Evolutionary conservation across 768 basidiomycete genomes (phyloP).

Genomic region (Suillus tomentosus): DNA sequence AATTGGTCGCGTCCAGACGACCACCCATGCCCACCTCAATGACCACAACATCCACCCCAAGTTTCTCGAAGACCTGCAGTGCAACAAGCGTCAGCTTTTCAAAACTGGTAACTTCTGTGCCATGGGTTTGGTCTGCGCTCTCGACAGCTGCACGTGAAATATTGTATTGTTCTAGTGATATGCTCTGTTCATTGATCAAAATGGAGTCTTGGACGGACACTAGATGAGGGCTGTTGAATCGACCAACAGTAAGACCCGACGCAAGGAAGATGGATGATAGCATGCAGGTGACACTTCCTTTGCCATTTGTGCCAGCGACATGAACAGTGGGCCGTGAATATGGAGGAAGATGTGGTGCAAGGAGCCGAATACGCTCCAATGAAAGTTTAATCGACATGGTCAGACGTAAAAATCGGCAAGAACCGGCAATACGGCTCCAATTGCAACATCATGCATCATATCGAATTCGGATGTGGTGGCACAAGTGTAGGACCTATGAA

Average conservation of each 20-base stretch:
- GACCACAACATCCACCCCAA: constrained; percentile 76
- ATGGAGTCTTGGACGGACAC: constrained; percentile 78
- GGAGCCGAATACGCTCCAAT: constrained; percentile 55
- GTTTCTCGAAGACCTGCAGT: constrained; percentile 69
- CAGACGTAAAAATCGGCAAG: neutral
- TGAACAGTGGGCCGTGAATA: constrained; percentile 85
- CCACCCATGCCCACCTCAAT: constrained; percentile 98
- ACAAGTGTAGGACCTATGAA: neutral
- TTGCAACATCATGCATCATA: no score
- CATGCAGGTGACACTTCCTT: constrained; percentile 88
- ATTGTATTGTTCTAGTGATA: constrained; percentile 51
- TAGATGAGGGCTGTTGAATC: constrained; percentile 94
- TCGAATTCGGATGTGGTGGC: no score
- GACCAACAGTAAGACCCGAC: constrained; percentile 63
- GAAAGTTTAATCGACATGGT: constrained; percentile 69
- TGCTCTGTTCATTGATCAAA: constrained; percentile 57
- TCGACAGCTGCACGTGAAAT: constrained; percentile 50
- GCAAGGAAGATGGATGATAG: constrained; percentile 72
- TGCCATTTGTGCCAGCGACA: constrained; percentile 95
- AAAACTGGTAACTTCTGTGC: constrained; percentile 65
- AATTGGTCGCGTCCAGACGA: constrained; percentile 88
- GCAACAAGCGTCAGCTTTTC: constrained; percentile 87
- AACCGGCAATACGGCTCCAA: neutral
- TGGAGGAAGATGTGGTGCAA: constrained; percentile 56
- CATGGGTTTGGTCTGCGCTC: constrained; percentile 43